These are phyloP conservation scores for Zangia roseola DNA, from an alignment of 768 basidiomycete species.

Conservation along the genomic window DNA sequence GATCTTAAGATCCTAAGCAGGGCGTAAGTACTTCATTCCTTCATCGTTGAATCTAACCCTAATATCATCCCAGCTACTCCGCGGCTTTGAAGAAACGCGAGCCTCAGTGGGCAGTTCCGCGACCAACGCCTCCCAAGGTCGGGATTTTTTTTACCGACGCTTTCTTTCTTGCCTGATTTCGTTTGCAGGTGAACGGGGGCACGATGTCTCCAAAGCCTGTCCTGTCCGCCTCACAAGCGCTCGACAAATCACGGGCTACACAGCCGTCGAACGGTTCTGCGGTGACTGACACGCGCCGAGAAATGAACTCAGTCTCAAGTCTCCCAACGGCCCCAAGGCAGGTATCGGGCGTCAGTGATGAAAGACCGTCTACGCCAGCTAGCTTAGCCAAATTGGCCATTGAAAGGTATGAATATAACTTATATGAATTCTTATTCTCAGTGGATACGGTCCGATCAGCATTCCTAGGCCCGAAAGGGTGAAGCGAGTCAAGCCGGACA, in stretches of 20 bases:
- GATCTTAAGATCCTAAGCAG: constrained; percentile 78
- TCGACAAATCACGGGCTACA: constrained; percentile 30
- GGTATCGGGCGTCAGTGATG: constrained; percentile 33
- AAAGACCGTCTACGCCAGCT: constrained; percentile 31
- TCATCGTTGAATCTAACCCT: constrained; percentile 1
- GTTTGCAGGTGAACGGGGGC: constrained; percentile 27
- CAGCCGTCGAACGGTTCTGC: constrained; percentile 43
- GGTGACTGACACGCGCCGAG: constrained; percentile 39
- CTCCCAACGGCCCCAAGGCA: constrained; percentile 55
- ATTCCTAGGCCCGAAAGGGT: constrained; percentile 81
- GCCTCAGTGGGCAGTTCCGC: constrained; percentile 46
- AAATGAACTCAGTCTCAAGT: constrained; percentile 25
- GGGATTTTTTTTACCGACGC: background rate
- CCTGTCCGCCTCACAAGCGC: constrained; percentile 28
- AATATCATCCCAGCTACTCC: constrained; percentile 50
- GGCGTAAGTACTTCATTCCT: constrained; percentile 49
- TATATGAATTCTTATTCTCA: background rate
- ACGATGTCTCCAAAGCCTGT: constrained; percentile 28
- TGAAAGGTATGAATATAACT: constrained; percentile 51
- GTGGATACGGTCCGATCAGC: constrained; percentile 35
- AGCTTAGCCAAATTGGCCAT: constrained; percentile 56
- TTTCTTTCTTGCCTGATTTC: background rate
- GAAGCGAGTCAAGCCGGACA: constrained; percentile 49
- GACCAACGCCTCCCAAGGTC: constrained; percentile 36
- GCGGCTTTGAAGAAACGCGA: constrained; percentile 77